Evolutionary conservation across 306 rosid species (phyloP).

Genomic region (Abrus pulchellus): DNA sequence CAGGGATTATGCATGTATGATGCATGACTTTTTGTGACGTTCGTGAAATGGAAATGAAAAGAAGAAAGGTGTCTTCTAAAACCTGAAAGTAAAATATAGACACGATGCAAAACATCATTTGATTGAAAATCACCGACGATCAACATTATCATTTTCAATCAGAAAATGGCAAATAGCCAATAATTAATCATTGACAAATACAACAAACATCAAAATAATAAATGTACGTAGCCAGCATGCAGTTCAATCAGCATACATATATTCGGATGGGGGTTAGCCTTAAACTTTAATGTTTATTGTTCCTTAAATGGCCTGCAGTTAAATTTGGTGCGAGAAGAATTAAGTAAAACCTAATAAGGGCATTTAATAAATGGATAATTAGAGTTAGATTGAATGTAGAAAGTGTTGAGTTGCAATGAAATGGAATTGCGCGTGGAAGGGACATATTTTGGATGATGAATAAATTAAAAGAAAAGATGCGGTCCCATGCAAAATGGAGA

Average conservation of each 20-base stretch:
- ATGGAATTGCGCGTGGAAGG: conserved; percentile 57
- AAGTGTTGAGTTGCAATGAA: neutral
- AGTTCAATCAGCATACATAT: neutral
- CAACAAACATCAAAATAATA: neutral
- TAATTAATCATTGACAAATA: conserved; percentile 10
- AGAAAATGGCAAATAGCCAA: conserved; percentile 7
- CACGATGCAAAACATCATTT: conserved; percentile 17
- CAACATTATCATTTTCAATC: conserved; percentile 10
- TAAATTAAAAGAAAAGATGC: conserved; percentile 43
- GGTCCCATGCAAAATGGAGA: conserved; percentile 58
- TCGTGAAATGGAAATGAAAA: conserved; percentile 40
- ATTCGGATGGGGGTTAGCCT: neutral
- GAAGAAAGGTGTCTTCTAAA: neutral
- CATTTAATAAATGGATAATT: conserved; percentile 9
- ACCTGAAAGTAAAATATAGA: neutral
- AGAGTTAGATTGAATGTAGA: neutral
- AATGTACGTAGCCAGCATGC: neutral
- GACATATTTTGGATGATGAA: conserved; percentile 42
- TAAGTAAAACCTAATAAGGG: conserved; percentile 17
- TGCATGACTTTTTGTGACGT: conserved; percentile 12
- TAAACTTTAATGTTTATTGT: neutral
- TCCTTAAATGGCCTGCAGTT: conserved; percentile 24
- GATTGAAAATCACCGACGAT: conserved; percentile 17
- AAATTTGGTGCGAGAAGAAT: neutral
- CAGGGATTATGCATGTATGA: neutral